These are phyloP conservation scores for Hypoxylon cercidicola DNA, from an alignment of 495 filamentous ascomycete species.

Conservation along the genomic window DNA sequence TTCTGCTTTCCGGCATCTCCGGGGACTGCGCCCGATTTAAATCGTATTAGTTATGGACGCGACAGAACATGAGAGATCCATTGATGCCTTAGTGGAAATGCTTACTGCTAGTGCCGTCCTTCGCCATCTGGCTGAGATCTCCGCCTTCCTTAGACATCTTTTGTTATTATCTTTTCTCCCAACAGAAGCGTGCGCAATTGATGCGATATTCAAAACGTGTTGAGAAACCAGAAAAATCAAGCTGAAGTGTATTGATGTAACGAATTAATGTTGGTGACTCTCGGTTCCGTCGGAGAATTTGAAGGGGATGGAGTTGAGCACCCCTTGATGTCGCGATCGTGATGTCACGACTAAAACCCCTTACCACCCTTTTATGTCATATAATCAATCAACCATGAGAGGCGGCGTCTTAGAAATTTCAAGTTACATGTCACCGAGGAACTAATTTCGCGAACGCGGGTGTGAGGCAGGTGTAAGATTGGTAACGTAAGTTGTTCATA, in stretches of 20 bases:
- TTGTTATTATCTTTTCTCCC: neutral
- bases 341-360: constrained; percentile 41
- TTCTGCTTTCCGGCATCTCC: constrained; percentile 63
- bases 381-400: neutral
- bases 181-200: neutral
- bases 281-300: neutral
- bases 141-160: constrained; percentile 48
- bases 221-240: neutral
- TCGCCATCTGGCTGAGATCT: constrained; percentile 62
- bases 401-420: neutral
- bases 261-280: neutral
- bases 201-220: neutral
- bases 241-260: neutral
- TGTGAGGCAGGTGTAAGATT: no score
- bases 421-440: no score
- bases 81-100: neutral
- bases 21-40: constrained; percentile 49
- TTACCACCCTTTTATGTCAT: constrained; percentile 29
- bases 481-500: no score
- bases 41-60: neutral
- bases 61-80: neutral
- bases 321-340: constrained; percentile 34
- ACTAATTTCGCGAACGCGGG: no score
- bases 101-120: constrained; percentile 55
- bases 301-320: constrained; percentile 9